Percentiles rank a stretch among this genome's conserved stretches.
These are phyloP conservation scores for Collybiopsis confluens DNA, from an alignment of 768 basidiomycete genomes.

Conservation along the genomic window DNA sequence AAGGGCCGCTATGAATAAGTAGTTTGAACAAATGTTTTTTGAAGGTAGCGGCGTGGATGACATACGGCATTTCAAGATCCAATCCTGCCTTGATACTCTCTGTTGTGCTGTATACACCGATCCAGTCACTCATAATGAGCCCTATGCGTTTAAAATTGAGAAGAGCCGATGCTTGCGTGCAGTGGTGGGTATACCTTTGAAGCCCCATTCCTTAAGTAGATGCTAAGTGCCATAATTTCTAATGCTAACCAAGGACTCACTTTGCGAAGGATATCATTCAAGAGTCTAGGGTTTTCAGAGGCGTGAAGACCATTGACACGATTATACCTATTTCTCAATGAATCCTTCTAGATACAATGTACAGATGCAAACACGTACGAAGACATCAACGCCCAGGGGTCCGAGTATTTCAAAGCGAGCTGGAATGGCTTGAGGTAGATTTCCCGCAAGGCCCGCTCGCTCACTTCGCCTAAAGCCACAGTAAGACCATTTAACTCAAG, in stretches of 20 bases:
- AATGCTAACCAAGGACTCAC: conserved; percentile 15
- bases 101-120: conserved; percentile 42
- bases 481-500: too few species aligned
- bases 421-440: conserved; percentile 63
- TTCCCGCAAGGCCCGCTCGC: conserved; percentile 59
- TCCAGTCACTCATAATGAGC: conserved; percentile 60
- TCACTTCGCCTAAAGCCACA: conserved; percentile 38
- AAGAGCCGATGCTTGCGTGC: too few species aligned
- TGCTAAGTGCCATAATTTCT: neutral
- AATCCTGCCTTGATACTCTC: conserved; percentile 57
- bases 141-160: conserved; percentile 24
- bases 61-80: conserved; percentile 61
- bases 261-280: conserved; percentile 51
- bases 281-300: conserved; percentile 47
- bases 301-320: conserved; percentile 57
- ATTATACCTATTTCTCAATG: conserved; percentile 40
- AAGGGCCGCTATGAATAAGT: conserved; percentile 36
- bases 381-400: conserved; percentile 61
- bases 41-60: conserved; percentile 24
- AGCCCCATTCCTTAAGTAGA: conserved; percentile 52
- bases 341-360: neutral
- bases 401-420: conserved; percentile 49
- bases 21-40: conserved; percentile 30
- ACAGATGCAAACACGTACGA: conserved; percentile 29
- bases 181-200: conserved; percentile 44